Conservation (phyloP, 805 yeast species). For the Priceomyces medius region DNA sequence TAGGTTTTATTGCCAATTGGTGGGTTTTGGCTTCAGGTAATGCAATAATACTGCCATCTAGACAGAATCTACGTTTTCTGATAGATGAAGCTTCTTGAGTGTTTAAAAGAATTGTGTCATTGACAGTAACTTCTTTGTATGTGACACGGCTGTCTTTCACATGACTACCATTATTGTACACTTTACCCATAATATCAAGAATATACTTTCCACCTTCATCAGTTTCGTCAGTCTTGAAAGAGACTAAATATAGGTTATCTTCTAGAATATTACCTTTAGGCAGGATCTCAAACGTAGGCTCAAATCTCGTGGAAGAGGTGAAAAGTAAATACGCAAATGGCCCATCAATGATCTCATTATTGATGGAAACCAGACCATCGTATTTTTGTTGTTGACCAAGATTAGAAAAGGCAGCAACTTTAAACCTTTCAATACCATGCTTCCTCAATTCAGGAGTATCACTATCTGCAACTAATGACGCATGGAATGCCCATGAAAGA, state of each 20-base stretch:
- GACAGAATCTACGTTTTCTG: constrained; percentile 53
- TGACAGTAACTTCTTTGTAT: constrained; percentile 36
- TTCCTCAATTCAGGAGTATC: constrained; percentile 66
- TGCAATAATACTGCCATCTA: constrained; percentile 59
- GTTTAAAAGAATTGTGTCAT: constrained; percentile 22
- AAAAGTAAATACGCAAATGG: constrained; percentile 61
- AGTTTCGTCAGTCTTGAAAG: constrained; percentile 41
- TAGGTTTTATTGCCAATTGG: constrained; percentile 13
- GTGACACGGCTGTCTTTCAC: constrained; percentile 46
- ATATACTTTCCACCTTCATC: constrained; percentile 27
- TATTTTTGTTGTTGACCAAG: constrained; percentile 52
- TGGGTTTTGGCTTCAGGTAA: constrained; percentile 22
- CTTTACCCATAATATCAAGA: constrained; percentile 56
- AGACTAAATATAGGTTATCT: constrained; percentile 44
- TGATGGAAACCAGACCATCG: constrained; percentile 36
- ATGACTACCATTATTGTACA: constrained; percentile 58
- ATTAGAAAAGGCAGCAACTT: constrained; percentile 61
- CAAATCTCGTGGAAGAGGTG: constrained; percentile 57
- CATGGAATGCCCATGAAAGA: constrained; percentile 83
- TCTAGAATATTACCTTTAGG: constrained; percentile 53
- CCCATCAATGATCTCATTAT: constrained; percentile 21
- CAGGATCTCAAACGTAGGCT: constrained; percentile 59
- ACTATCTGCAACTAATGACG: constrained; percentile 78
- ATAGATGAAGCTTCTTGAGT: constrained; percentile 11
- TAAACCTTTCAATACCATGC: constrained; percentile 66